Evolutionary conservation across 345 rosid genomes (phyloP).

Genomic region (Arabidopsis arenosa): DNA sequence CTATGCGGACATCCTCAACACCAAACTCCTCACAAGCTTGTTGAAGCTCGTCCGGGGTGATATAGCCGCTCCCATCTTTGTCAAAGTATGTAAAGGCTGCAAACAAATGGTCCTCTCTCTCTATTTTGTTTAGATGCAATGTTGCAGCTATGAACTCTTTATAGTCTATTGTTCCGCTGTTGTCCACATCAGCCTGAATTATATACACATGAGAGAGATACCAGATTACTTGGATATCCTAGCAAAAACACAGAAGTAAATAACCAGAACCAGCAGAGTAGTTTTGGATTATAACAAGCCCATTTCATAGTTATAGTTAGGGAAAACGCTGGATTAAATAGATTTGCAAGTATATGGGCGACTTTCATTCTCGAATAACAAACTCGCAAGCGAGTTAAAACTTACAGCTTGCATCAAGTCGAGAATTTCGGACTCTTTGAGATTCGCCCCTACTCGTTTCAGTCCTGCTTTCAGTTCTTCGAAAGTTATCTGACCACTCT

Average conservation of each 20-base stretch:
- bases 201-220: constrained; percentile 29
- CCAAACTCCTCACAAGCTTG: constrained; percentile 90
- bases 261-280: constrained; percentile 10
- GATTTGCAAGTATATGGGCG: background rate
- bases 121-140: constrained; percentile 85
- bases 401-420: constrained; percentile 94
- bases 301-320: background rate
- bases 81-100: constrained; percentile 89
- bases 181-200: constrained; percentile 83
- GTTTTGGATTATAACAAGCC: background rate
- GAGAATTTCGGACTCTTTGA: constrained; percentile 84
- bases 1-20: constrained; percentile 69
- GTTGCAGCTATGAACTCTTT: constrained; percentile 90
- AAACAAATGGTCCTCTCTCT: constrained; percentile 74
- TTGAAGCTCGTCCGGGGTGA: constrained; percentile 88
- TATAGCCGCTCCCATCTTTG: constrained; percentile 91
- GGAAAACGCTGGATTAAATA: background rate
- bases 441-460: constrained; percentile 80
- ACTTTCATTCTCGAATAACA: background rate
- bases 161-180: constrained; percentile 83
- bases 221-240: constrained; percentile 1
- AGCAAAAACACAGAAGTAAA: constrained; percentile 12
- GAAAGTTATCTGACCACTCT: constrained; percentile 81
- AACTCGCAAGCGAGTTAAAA: constrained; percentile 14
- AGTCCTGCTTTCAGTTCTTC: constrained; percentile 89